A percentile compares a stretch with the other conserved stretches of the same genome.
Conservation (phyloP, 2,329 filamentous ascomycete genomes). For the Acephala macrosclerotiorum region DNA sequence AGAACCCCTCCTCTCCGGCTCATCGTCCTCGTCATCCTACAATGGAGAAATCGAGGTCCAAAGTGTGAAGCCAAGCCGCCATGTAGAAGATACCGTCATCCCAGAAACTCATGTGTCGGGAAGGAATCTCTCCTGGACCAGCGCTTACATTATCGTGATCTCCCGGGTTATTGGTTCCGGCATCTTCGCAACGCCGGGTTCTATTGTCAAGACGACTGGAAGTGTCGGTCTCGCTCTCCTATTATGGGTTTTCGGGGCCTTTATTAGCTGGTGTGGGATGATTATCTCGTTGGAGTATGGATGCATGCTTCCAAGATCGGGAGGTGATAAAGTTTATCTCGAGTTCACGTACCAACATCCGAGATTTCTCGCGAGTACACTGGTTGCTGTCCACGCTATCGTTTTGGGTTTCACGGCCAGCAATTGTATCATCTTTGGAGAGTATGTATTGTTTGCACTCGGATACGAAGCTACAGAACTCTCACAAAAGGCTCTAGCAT, state of each 20-base stretch:
- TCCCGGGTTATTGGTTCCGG: conserved; percentile 41
- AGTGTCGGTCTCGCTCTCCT: conserved; percentile 64
- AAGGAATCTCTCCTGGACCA: conserved; percentile 44
- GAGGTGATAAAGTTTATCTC: conserved; percentile 61
- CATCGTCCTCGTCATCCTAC: conserved; percentile 13
- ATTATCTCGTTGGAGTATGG: conserved; percentile 55
- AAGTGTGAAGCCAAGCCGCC: conserved; percentile 23
- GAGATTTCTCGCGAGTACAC: conserved; percentile 59
- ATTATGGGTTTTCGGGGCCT: conserved; percentile 59
- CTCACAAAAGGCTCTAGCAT: conserved; percentile 54
- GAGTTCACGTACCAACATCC: conserved; percentile 60
- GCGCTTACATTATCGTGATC: conserved; percentile 41
- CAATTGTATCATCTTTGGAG: conserved; percentile 59
- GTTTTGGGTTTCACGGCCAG: conserved; percentile 59
- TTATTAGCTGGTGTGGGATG: conserved; percentile 53
- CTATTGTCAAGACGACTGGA: conserved; percentile 70
- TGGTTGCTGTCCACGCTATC: conserved; percentile 58
- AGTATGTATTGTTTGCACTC: conserved; percentile 57
- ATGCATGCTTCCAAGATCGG: conserved; percentile 53
- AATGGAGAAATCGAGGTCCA: conserved; percentile 13
- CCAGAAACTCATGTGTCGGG: conserved; percentile 67
- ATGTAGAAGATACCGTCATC: conserved; percentile 61
- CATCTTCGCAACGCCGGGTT: conserved; percentile 59
- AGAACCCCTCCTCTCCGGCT: conserved; percentile 28
- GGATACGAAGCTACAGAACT: conserved; percentile 51